Percentiles rank a stretch among this genome's conserved stretches.
Evolutionary conservation across 1,284 basidiomycete species (phyloP).

Genomic region (Malassezia yamatoensis): DNA sequence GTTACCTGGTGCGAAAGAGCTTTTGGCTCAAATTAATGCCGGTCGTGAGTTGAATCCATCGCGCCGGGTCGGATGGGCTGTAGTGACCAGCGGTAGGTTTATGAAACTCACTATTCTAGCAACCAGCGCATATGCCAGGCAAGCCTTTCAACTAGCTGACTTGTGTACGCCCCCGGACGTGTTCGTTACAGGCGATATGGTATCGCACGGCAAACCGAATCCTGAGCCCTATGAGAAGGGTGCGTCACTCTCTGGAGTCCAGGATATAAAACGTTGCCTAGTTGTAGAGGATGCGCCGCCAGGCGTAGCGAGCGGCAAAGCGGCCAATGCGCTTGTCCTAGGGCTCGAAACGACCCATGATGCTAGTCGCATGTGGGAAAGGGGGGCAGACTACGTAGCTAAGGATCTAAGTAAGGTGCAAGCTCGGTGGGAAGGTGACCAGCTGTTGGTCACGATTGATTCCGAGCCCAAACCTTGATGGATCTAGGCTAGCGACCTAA

Average conservation of each 20-base stretch:
- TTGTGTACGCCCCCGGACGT: slow-evolving; percentile 23
- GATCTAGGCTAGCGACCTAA: neutral
- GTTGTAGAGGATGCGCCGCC: slow-evolving; percentile 47
- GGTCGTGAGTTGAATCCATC: slow-evolving; percentile 4
- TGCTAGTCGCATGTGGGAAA: slow-evolving; percentile 32
- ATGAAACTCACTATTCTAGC: slow-evolving; percentile 15
- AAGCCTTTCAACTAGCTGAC: slow-evolving; percentile 29
- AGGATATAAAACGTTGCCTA: slow-evolving; percentile 30
- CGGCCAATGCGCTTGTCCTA: slow-evolving; percentile 36
- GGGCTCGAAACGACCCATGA: slow-evolving; percentile 41
- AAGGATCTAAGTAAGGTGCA: slow-evolving; percentile 35
- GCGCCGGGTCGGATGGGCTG: slow-evolving; percentile 40
- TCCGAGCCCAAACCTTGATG: slow-evolving; percentile 2
- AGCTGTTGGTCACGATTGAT: slow-evolving; percentile 11
- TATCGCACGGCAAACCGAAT: slow-evolving; percentile 39
- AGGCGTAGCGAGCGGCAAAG: slow-evolving; percentile 34
- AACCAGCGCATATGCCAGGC: slow-evolving; percentile 38
- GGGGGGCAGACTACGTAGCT: slow-evolving; percentile 37
- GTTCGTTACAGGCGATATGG: slow-evolving; percentile 42
- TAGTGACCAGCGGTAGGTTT: slow-evolving; percentile 31
- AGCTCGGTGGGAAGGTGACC: slow-evolving; percentile 30
- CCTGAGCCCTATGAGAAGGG: slow-evolving; percentile 43
- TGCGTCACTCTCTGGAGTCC: slow-evolving; percentile 21
- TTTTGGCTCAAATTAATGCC: slow-evolving; percentile 19
- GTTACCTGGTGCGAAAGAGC: slow-evolving; percentile 37